Evolutionary conservation across 2,329 filamentous ascomycete species (phyloP).

Genomic region (Phaeosphaeriaceae sp.): DNA sequence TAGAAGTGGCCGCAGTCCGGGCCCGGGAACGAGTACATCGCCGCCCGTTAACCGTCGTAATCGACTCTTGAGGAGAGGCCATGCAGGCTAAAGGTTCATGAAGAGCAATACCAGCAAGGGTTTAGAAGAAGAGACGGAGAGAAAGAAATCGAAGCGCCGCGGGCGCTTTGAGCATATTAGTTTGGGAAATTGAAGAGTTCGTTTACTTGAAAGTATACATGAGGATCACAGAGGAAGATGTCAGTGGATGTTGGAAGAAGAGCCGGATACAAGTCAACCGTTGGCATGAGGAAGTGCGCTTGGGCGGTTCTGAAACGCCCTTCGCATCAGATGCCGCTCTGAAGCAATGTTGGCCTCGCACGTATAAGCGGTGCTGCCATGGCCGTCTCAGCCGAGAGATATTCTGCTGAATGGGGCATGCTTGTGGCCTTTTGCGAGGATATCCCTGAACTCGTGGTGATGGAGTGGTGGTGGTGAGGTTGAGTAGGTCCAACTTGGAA

Average conservation of each 20-base stretch:
- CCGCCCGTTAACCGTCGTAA: slow-evolving; percentile 47
- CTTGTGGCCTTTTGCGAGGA: slow-evolving; percentile 6
- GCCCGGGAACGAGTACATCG: slow-evolving; percentile 48
- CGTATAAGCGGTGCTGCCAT: slow-evolving; percentile 26
- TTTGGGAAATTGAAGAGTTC: slow-evolving; percentile 33
- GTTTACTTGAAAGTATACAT: slow-evolving; percentile 29
- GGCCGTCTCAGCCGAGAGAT: slow-evolving; percentile 39
- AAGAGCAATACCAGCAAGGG: slow-evolving; percentile 37
- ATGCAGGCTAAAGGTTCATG: slow-evolving; percentile 45
- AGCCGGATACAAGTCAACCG: slow-evolving; percentile 40
- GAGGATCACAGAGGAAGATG: slow-evolving; percentile 31
- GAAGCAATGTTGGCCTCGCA: slow-evolving; percentile 47
- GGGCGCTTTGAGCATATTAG: slow-evolving; percentile 48
- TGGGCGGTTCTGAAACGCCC: slow-evolving; percentile 43
- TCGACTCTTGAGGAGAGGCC: slow-evolving; percentile 46
- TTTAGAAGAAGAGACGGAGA: slow-evolving; percentile 37
- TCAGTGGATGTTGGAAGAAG: slow-evolving; percentile 32
- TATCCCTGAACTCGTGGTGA: slow-evolving; percentile 7
- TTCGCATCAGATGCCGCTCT: slow-evolving; percentile 46
- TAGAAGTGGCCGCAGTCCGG: slow-evolving; percentile 37
- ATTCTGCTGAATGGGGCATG: slow-evolving; percentile 18
- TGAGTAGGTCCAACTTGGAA: not conserved
- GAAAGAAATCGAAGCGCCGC: slow-evolving; percentile 38
- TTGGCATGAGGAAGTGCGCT: slow-evolving; percentile 44
- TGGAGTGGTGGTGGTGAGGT: slow-evolving; percentile 6